phyloP scores from a whole-genome alignment of 1,284 basidiomycete genomes.

The Ceratobasidium sp. region DNA sequence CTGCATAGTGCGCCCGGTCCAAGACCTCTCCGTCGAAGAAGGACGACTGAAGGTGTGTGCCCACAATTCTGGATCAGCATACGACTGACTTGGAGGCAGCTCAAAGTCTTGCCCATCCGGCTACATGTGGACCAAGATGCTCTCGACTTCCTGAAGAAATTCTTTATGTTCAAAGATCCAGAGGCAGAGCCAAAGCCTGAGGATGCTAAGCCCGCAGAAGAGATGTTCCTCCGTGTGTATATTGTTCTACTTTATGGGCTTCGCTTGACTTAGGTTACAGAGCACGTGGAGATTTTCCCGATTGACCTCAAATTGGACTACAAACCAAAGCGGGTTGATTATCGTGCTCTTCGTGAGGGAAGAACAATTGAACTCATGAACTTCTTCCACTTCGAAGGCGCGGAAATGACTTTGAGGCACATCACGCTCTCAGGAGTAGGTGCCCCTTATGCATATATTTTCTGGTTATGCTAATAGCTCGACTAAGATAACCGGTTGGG shows the following conservation, averaged over 20 bases:
- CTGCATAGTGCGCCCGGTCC: constrained; percentile 72
- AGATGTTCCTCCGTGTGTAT: constrained; percentile 76
- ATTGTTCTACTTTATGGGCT: not conserved
- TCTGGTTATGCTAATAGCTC: constrained; percentile 2
- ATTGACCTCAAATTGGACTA: constrained; percentile 95
- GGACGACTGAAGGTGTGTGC: constrained; percentile 74
- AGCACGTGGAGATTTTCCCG: constrained; percentile 89
- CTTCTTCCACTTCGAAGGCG: constrained; percentile 99
- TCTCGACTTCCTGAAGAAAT: constrained; percentile 95
- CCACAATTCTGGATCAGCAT: no score
- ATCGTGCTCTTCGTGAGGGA: constrained; percentile 88
- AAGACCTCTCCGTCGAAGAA: constrained; percentile 74
- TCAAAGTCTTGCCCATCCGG: constrained; percentile 86
- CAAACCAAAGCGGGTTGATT: constrained; percentile 97
- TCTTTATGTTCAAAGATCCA: constrained; percentile 87
- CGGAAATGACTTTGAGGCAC: constrained; percentile 96
- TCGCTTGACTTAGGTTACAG: constrained; percentile 52
- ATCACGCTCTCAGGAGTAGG: constrained; percentile 89
- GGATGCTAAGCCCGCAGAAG: constrained; percentile 51
- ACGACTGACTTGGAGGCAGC: no score
- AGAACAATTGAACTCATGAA: constrained; percentile 98
- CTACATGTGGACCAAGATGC: constrained; percentile 98
- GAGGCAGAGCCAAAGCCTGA: constrained; percentile 47
- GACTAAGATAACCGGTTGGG: constrained; percentile 86
- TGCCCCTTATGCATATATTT: constrained; percentile 42